Base-by-base conservation (phyloP, 1,284 basidiomycete species). In the Sanguinoderma infundibulare region DNA sequence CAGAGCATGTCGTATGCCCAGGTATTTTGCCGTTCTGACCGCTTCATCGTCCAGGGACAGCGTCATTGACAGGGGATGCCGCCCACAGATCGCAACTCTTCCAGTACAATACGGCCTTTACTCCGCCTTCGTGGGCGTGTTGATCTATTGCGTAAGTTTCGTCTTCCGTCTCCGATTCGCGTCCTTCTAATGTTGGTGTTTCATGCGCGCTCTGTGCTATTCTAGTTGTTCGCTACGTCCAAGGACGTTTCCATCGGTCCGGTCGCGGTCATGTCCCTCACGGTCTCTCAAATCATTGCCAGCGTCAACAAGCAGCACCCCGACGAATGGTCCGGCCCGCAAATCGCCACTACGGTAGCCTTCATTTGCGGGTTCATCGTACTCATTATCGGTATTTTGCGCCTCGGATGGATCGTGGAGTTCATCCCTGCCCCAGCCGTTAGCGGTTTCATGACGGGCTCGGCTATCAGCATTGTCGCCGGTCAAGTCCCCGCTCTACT, bases 161-260 rank as follows among this genome's bases (percentile, higher is more conserved):
- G 54, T 14, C 51, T 67, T 28, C 17, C 17, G 2, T 20, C n/a
- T 9, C 14, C 17, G 46, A 5, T 17, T 4, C 2, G 28, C 46
- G n/a, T 4, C 14, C 3, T 24, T 32, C 0, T 17, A 30, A 26
- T 20, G 32, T 20, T 32, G n/a, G 32, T 6, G 30, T 15, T 51
- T n/a, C 22, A 24, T 32, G 15, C 30, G 3, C 46, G 17, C 8
- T 49, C 10, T 6, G 42, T 10, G n/a, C 12, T 24, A 5, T 58
- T 34, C 28, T 68, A 93, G 90, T 84, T 94, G 74, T 95, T 95
- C 69, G 96, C 95, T 32, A 98, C 95, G 0, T 95, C 94, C 44
- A 98, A 98, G 76, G 96, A 98, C 79, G 92, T 96, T 36, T 94
- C 94, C 12, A 98, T 98, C 67, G 96, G 96, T 54, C 96, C 96